Base-by-base conservation (phyloP, 2,329 filamentous ascomycete genomes). In the Colletotrichum acutatum region DNA sequence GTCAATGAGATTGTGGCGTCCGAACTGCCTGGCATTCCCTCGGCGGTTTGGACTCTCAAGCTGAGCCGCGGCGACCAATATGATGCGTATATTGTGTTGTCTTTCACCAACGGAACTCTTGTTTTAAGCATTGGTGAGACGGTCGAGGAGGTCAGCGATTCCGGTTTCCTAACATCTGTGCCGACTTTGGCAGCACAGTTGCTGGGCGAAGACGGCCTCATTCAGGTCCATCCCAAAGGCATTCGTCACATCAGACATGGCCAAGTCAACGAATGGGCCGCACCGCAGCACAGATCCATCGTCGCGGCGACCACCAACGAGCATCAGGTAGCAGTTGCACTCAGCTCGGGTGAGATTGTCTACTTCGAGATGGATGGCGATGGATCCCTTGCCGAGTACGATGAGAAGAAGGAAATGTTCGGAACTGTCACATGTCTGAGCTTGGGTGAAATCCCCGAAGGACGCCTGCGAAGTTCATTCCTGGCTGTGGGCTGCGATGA, bases 311-410 rank as follows among this genome's bases (percentile, higher is more conserved):
- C 96, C 1, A 97, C 96, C 19, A 99, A 99, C 79, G 92, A 96
- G 78, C 91, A 94, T 54, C 97, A 99, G 83, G 94, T 99, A 30
- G 95, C 95, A 4, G 92, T 98, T 62, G 97, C 97, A 1, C 87
- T 99, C 30, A 98, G 95, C 80, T 98, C 95, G 9, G 96, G 96
- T 49, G 97, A 99, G 82, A 96, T 99, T 75, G 94, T 98, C 54
- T 99, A 98, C 80, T 99, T 99, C 77, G 97, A 99, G 81, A 96
- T 98, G 91, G 97, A 98, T 78, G 89, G 91, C 0, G 96, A 98
- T 82, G 95, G 95, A 34, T 94, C 94, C 4, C 87, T 98, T 37
- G 95, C 95, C 42, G 96, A 98, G 84, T 98, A 98, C 76, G 94
- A 98, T 76, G 95, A 98, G 79, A 95, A 96, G 81, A 95, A 95